A percentile compares a stretch with the other conserved stretches of the same genome.
phyloP scores from a whole-genome alignment of 805 yeast genomes.

The Clavispora phyllophila region DNA sequence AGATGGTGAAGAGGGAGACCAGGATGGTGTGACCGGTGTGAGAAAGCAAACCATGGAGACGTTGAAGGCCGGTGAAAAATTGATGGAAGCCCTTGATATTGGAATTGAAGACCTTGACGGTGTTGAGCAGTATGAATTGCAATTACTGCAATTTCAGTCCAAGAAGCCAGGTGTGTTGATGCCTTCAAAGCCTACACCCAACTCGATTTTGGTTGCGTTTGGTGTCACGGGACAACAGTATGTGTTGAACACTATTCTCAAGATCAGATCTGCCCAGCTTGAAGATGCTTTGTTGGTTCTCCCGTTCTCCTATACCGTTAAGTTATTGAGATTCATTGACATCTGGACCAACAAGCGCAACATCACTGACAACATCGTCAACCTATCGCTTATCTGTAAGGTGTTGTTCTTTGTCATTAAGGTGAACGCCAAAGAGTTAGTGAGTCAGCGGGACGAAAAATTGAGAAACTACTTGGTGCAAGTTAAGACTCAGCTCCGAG shows the following conservation, averaged over 20 bases:
- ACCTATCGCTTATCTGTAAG: slow-evolving; percentile 63
- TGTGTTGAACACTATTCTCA: slow-evolving; percentile 64
- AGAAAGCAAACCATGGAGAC: slow-evolving; percentile 84
- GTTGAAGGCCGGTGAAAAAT: slow-evolving; percentile 87
- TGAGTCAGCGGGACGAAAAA: slow-evolving; percentile 57
- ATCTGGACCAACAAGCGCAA: slow-evolving; percentile 57
- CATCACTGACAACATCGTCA: slow-evolving; percentile 39
- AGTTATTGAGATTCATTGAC: slow-evolving; percentile 66
- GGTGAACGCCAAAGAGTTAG: slow-evolving; percentile 74
- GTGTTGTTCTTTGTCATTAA: slow-evolving; percentile 71
- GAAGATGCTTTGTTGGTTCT: slow-evolving; percentile 90
- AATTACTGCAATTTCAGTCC: slow-evolving; percentile 30
- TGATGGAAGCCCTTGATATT: slow-evolving; percentile 87
- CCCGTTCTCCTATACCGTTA: slow-evolving; percentile 79
- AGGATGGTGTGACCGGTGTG: slow-evolving; percentile 59
- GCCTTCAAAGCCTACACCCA: slow-evolving; percentile 57
- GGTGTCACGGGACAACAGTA: slow-evolving; percentile 69
- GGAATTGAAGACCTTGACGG: slow-evolving; percentile 68
- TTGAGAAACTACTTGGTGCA: slow-evolving; percentile 60
- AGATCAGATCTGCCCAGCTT: slow-evolving; percentile 76
- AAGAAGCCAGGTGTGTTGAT: slow-evolving; percentile 39
- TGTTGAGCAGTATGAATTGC: slow-evolving; percentile 44
- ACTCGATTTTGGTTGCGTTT: slow-evolving; percentile 72
- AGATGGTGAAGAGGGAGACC: slow-evolving; percentile 36
- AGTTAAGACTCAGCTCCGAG: slow-evolving; percentile 60